These are phyloP conservation scores for Saccharum spontaneum DNA, from an alignment of 176 grass and related monocot species.

Conservation along the genomic window DNA sequence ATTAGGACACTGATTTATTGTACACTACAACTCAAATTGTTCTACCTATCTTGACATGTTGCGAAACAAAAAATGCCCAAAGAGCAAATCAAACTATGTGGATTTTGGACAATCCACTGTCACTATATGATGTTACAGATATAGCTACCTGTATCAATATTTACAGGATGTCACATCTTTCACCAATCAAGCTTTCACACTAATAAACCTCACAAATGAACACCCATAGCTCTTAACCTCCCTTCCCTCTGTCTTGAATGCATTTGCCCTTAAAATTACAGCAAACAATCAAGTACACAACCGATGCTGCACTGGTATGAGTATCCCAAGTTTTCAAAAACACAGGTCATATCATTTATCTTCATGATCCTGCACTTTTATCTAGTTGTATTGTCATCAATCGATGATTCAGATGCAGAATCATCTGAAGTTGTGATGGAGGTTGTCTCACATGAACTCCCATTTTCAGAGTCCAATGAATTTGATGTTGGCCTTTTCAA, in stretches of 20 bases:
- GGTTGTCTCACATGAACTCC: constrained; percentile 65
- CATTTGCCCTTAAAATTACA: constrained; percentile 39
- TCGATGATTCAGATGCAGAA: constrained; percentile 84
- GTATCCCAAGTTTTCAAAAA: background rate
- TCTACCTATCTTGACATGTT: background rate
- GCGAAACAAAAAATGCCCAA: background rate
- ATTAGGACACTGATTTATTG: background rate
- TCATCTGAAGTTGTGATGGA: constrained; percentile 78
- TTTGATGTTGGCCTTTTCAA: constrained; percentile 77
- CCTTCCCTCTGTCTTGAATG: constrained; percentile 23
- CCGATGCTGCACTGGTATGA: background rate
- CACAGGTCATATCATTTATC: constrained; percentile 18
- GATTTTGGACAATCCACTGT: constrained; percentile 15
- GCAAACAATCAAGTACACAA: constrained; percentile 52
- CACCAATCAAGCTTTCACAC: constrained; percentile 35
- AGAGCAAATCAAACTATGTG: constrained; percentile 38
- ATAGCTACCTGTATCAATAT: constrained; percentile 45
- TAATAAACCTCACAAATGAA: constrained; percentile 40
- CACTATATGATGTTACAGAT: constrained; percentile 42
- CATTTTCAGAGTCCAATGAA: constrained; percentile 60
- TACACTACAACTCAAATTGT: background rate
- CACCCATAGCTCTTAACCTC: constrained; percentile 5
- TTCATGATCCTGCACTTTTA: constrained; percentile 38
- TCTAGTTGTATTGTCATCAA: constrained; percentile 64
- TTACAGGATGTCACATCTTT: constrained; percentile 44